Evolutionary conservation across 768 basidiomycete species (phyloP), one percentile per base, ranked within the genome.

Genomic region (Pleurotus platypus): DNA sequence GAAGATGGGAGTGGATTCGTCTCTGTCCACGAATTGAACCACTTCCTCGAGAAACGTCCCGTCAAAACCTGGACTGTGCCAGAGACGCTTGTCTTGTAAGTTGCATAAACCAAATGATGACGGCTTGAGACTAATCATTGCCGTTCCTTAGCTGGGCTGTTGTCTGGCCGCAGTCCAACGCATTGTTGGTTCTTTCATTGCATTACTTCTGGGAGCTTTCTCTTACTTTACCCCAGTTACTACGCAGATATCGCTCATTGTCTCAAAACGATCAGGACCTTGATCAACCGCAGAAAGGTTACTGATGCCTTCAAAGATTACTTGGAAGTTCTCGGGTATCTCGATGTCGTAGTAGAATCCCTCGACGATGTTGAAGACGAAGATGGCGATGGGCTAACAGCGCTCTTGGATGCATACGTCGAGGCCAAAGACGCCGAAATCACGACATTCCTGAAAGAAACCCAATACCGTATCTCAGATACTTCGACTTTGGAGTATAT

Each of bases 1-100:
- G 60, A 60, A 22, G 63, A 64, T 35, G 62, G 62, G 2, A 64
- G 63, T 55, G 63, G 63, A 2, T 64, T 60, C 30, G 55, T 64
- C 5, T 61, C 60, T 12, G 60, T 64, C n/a, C 58, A 63, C 43
- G 63, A 64, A 46, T 50, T 59, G 1, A 61, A 63, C 26, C 60
- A 58, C 15, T 64, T 64, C 57, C 24, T 60, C 13, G 56, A 57
- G 49, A 16, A 13, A 37, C 43, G 42, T 5, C 57, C 57, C 15
- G 40, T 40, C 20, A 40, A 39, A 30, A n/a, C 35, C 3, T 58
- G 57, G 57, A 58, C 49, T 45, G 42, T 54, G 15, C 57, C 57
- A 2, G 50, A 58, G 37, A 55, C 50, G 1, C 50, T 58, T 16
- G 53, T 47, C 15, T 58, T 55, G 57, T 55, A 46, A 20, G 57